These are phyloP conservation scores for Blastobotrys terrestris DNA, from an alignment of 805 yeast genomes.

Conservation along the genomic window DNA sequence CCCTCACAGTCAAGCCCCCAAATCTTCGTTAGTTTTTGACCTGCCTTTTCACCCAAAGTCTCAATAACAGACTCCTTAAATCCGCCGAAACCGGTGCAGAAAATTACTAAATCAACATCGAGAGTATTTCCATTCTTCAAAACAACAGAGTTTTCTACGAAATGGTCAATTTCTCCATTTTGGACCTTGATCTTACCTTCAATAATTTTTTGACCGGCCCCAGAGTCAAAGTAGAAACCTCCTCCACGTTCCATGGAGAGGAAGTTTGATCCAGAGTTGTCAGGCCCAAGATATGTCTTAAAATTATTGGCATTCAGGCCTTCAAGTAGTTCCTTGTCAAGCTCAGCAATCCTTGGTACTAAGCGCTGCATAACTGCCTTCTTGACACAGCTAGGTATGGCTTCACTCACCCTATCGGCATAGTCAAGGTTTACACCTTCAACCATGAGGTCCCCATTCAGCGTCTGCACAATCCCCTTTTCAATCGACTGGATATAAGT, in stretches of 20 bases:
- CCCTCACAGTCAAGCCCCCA: slow-evolving; percentile 45
- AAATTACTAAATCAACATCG: slow-evolving; percentile 36
- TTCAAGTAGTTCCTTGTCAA: slow-evolving; percentile 31
- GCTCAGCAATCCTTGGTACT: slow-evolving; percentile 24
- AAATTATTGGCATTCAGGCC: slow-evolving; percentile 35
- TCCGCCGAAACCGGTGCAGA: slow-evolving; percentile 42
- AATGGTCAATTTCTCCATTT: slow-evolving; percentile 33
- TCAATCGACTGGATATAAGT: slow-evolving; percentile 38
- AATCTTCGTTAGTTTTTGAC: slow-evolving; percentile 31
- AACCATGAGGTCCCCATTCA: slow-evolving; percentile 31
- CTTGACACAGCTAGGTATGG: slow-evolving; percentile 33
- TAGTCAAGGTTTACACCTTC: slow-evolving; percentile 35
- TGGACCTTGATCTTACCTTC: slow-evolving; percentile 37
- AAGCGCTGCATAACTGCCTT: slow-evolving; percentile 34
- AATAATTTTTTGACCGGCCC: slow-evolving; percentile 36
- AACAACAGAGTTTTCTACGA: slow-evolving; percentile 35
- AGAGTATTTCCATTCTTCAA: slow-evolving; percentile 35
- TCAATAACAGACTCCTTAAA: slow-evolving; percentile 38
- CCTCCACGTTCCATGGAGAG: slow-evolving; percentile 39
- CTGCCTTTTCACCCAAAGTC: slow-evolving; percentile 35
- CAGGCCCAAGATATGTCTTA: slow-evolving; percentile 38
- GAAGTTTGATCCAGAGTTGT: slow-evolving; percentile 39
- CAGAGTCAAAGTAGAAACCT: slow-evolving; percentile 44
- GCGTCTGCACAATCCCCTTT: slow-evolving; percentile 29
- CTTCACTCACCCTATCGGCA: slow-evolving; percentile 35